Percentiles rank a stretch among this genome's conserved stretches.
phyloP scores from a whole-genome alignment of 2,329 filamentous ascomycete species.

The Coniella vitis region DNA sequence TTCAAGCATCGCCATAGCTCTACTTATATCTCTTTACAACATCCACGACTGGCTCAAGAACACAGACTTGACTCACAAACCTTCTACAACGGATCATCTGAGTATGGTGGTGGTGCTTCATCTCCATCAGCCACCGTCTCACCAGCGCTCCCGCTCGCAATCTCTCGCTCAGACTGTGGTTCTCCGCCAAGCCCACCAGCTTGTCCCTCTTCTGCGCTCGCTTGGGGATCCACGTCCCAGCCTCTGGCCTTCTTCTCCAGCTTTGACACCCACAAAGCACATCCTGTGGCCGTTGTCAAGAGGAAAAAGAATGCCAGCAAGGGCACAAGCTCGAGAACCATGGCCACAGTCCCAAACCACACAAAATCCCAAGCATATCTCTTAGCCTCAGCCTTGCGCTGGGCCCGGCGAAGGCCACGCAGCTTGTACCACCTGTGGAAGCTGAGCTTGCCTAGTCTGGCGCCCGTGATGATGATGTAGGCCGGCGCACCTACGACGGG shows the following conservation, averaged over 20 bases:
- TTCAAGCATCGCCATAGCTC: neutral
- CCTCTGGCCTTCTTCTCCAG: slow-evolving; percentile 55
- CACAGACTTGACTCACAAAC: slow-evolving; percentile 2
- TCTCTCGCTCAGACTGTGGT: slow-evolving; percentile 3
- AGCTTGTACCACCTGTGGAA: slow-evolving; percentile 90
- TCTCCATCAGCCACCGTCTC: slow-evolving; percentile 17
- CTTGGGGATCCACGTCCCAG: slow-evolving; percentile 5
- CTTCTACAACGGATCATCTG: slow-evolving; percentile 28
- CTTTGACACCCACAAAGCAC: slow-evolving; percentile 77
- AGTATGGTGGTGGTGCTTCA: slow-evolving; percentile 31
- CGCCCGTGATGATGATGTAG: slow-evolving; percentile 83
- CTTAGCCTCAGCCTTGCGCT: slow-evolving; percentile 64
- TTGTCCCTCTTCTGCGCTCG: slow-evolving; percentile 18
- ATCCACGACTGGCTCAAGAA: slow-evolving; percentile 15
- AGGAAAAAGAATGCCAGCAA: slow-evolving; percentile 91
- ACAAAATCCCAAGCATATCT: slow-evolving; percentile 73
- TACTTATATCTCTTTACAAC: neutral
- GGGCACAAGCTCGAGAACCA: slow-evolving; percentile 81
- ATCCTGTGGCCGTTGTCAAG: slow-evolving; percentile 76
- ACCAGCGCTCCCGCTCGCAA: slow-evolving; percentile 14
- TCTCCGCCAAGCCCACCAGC: neutral
- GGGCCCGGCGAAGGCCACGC: slow-evolving; percentile 63
- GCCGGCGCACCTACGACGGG: slow-evolving; percentile 76
- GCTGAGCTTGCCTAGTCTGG: slow-evolving; percentile 78
- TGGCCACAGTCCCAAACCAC: slow-evolving; percentile 84